A percentile compares a stretch with the other conserved stretches of the same genome.
Conservation (phyloP, 2,329 filamentous ascomycete genomes). For the Cytospora schulzeri region DNA sequence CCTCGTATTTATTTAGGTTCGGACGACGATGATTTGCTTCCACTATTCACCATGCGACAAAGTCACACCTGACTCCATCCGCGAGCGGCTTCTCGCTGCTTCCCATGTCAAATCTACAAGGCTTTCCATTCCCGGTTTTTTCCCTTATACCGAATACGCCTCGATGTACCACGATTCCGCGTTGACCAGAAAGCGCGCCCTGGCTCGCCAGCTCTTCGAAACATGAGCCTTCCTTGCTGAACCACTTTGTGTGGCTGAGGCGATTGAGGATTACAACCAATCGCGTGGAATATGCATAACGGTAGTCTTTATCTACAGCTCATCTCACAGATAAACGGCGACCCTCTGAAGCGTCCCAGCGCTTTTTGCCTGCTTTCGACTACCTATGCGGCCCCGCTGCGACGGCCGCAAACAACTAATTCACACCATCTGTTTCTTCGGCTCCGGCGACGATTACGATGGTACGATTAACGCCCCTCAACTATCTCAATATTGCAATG, state of each 20-base stretch:
- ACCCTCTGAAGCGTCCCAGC: conserved; percentile 1
- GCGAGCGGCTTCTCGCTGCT: conserved; percentile 25
- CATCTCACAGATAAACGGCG: conserved; percentile 16
- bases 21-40: conserved; percentile 76
- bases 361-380: conserved; percentile 13
- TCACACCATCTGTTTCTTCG: conserved; percentile 11
- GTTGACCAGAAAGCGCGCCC: conserved; percentile 30
- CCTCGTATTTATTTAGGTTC: conserved; percentile 81
- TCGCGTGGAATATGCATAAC: conserved; percentile 23
- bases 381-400: neutral
- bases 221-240: conserved; percentile 1
- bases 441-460: conserved; percentile 4
- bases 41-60: conserved; percentile 26
- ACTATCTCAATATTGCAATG: conserved; percentile 4
- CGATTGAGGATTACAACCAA: conserved; percentile 7
- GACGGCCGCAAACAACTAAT: neutral
- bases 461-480: conserved; percentile 9
- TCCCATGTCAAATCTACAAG: conserved; percentile 23
- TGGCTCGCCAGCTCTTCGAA: conserved; percentile 1
- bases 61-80: conserved; percentile 17
- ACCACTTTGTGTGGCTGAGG: conserved; percentile 10
- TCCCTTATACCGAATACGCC: conserved; percentile 31
- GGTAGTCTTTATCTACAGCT: conserved; percentile 21
- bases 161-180: conserved; percentile 25
- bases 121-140: conserved; percentile 12